Base-by-base conservation (phyloP, 2,329 filamentous ascomycete species). In the Fusarium protoensiforme region DNA sequence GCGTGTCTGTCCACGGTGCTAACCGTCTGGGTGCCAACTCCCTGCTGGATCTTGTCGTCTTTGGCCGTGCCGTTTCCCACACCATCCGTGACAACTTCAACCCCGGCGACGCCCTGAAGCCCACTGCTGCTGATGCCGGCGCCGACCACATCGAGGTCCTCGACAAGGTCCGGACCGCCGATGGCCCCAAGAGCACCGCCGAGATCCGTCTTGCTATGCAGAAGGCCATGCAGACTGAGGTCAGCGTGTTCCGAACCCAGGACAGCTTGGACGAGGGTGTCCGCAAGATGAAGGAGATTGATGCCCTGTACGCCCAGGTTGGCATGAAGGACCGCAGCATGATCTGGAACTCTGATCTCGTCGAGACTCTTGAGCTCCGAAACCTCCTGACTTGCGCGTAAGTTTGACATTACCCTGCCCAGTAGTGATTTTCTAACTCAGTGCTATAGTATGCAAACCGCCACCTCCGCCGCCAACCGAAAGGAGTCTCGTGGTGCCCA, bases 271-370 rank as follows among this genome's bases (percentile, higher is more conserved):
- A 98, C 77, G 94, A 98, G 85, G 96, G 96, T 90, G 95, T 98
- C 71, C 87, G 88, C 84, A 95, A 92, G 88, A 96, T 98, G 83
- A 91, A 86, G 75, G 91, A 94, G 77, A 94, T 98, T 78, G 96
- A 98, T 83, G 84, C 89, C 78, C 89, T 87, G 79, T 98, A 93
- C 86, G 85, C 88, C 78, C 88, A 98, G 81, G 92, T 98, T 78
- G 94, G 94, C 80, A 98, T 94, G 87, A 97, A 98, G 91, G 96
- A 98, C 85, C 93, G 96, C 84, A 97, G 94, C 89, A 98, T 98
- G 96, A 98, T 98, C 88, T 98, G 96, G 96, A 98, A 98, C 91
- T 95, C 94, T 27, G 96, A 98, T 81, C 91, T 98, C 41, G 94
- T 98, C 71, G 96, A 98, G 89, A 97, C 96, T 9, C 91, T 99